phyloP scores from a whole-genome alignment of 257 asterid species.

The Ballota nigra region DNA sequence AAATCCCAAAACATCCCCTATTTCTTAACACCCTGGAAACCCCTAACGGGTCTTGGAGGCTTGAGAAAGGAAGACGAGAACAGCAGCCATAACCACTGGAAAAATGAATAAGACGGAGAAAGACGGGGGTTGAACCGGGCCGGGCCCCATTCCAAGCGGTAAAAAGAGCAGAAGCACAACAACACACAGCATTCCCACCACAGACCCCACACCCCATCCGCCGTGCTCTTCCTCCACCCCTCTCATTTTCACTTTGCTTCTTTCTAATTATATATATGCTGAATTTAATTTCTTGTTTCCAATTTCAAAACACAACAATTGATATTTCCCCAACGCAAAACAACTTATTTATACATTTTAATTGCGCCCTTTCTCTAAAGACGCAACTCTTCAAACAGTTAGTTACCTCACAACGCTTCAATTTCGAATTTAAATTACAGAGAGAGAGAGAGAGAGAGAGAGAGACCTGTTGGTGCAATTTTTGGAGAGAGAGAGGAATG shows the following conservation, averaged over 20 bases:
- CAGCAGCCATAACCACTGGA: conserved; percentile 36
- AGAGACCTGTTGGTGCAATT: conserved; percentile 29
- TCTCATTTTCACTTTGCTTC: neutral
- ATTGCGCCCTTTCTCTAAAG: conserved; percentile 24
- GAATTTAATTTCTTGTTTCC: neutral
- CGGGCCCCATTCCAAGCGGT: conserved; percentile 48
- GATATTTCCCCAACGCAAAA: neutral
- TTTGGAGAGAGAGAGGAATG: conserved; percentile 66
- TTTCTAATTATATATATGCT: neutral
- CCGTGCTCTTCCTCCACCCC: conserved; percentile 33
- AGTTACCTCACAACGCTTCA: conserved; percentile 4
- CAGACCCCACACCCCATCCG: conserved; percentile 56
- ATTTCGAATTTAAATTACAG: neutral
- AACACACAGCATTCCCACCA: conserved; percentile 38
- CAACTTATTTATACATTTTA: conserved; percentile 9
- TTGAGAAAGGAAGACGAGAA: conserved; percentile 38
- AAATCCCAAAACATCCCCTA: neutral
- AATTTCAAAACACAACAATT: neutral
- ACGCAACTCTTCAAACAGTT: conserved; percentile 21
- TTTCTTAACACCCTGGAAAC: neutral
- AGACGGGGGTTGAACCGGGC: conserved; percentile 38
- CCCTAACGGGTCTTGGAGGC: conserved; percentile 32
- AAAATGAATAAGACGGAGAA: conserved; percentile 22
- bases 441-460: neutral
- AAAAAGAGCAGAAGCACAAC: conserved; percentile 33